Evolutionary conservation across 2,329 filamentous ascomycete genomes (phyloP), one percentile per base, ranked within the genome.

Genomic region (Arthrobotrys conoides): DNA sequence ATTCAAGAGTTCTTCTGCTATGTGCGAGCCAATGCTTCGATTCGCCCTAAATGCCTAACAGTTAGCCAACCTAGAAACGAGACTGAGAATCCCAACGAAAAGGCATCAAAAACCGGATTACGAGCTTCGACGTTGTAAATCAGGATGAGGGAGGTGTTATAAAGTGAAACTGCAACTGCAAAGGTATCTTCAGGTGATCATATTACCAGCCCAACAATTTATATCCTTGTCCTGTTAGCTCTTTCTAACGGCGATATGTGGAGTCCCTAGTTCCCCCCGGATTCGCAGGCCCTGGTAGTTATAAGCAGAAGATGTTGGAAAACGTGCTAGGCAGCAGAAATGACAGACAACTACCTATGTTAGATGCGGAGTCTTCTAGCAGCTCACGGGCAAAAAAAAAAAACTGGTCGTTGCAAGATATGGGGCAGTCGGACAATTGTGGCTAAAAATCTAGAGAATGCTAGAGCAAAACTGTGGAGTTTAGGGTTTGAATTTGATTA

Each of bases 231-330:
- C 18, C 27, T 57, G 53, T 38, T n/a, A 3, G 27, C n/a, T 10
- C 6, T n/a, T 27, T 38, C 20, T 36, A 5, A 38, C 16, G 10
- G 27, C 5, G 10, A 18, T 57, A n/a, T 10, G 30, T 10, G 53
- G 53, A 20, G 53, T 22, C 18, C 55, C 55, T 44, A 61, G 36
- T 16, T 44, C 55, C 55, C 36, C 36, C 55, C 55, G 41, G 55
- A 44, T 59, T 59, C 6, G 10, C 3, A 22, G 4, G 38, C 33
- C 33, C 53, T 41, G 2, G 53, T 9, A 16, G 22, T 10, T 59
- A 16, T 59, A 22, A 5, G 10, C n/a, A 38, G 5, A 16, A 33
- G 10, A 59, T 59, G 53, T 59, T 59, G 53, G 53, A 59, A 36
- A 36, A 12, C 30, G n/a, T 5, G 18, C 18, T 59, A 59, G 53